These are phyloP conservation scores for Cryomyces antarcticus DNA, from an alignment of 495 filamentous ascomycete genomes.

Conservation along the genomic window DNA sequence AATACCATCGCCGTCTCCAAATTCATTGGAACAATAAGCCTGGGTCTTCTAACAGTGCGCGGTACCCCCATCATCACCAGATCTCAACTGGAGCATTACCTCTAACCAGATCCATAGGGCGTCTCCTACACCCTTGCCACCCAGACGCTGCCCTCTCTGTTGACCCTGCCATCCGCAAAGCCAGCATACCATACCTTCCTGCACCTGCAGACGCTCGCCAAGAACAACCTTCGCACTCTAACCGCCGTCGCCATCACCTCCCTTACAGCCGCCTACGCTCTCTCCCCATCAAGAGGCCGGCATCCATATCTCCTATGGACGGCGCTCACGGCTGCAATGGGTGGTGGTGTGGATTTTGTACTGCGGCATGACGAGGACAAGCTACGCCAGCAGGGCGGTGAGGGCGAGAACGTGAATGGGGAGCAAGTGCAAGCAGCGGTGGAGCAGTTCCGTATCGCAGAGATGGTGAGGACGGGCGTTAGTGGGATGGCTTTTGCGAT, in stretches of 20 bases:
- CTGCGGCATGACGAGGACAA: constrained; percentile 20
- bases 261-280: constrained; percentile 48
- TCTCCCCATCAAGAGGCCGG: constrained; percentile 46
- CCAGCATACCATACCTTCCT: constrained; percentile 43
- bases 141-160: constrained; percentile 53
- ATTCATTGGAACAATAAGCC: constrained; percentile 72
- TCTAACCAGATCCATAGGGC: constrained; percentile 32
- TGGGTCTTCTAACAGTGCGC: constrained; percentile 71
- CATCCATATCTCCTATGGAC: constrained; percentile 83
- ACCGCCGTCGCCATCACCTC: constrained; percentile 37
- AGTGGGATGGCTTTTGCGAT: constrained; percentile 49
- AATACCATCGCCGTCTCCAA: constrained; percentile 54
- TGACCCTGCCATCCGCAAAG: constrained; percentile 51
- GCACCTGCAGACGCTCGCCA: constrained; percentile 36
- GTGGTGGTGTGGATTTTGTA: constrained; percentile 34
- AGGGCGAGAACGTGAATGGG: constrained; percentile 39
- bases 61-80: not conserved
- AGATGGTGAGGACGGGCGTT: constrained; percentile 37
- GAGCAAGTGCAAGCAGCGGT: constrained; percentile 59
- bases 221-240: constrained; percentile 37
- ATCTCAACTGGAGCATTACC: constrained; percentile 5
- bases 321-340: constrained; percentile 30
- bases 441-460: constrained; percentile 38
- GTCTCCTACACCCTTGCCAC: constrained; percentile 60
- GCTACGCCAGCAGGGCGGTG: constrained; percentile 16